Evolutionary conservation across 2,329 filamentous ascomycete genomes (phyloP).

Genomic region (Tolypocladium pustulatum): DNA sequence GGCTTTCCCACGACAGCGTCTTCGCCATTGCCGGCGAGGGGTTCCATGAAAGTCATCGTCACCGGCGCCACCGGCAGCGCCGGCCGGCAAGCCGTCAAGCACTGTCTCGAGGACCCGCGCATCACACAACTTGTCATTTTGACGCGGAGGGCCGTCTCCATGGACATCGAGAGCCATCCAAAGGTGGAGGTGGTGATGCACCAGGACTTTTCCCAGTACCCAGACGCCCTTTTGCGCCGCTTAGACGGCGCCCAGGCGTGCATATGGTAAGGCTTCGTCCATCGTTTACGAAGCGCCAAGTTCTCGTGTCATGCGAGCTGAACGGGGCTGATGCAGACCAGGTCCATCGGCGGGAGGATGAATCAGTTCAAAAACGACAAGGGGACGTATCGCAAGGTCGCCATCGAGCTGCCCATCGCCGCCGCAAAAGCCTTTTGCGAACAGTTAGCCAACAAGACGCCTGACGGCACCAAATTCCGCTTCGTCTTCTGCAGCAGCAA

Average conservation of each 20-base stretch:
- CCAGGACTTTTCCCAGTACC: conserved; percentile 42
- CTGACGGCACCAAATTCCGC: conserved; percentile 23
- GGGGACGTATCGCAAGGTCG: conserved; percentile 34
- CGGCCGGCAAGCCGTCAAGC: conserved; percentile 39
- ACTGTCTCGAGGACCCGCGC: conserved; percentile 35
- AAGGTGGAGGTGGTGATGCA: conserved; percentile 40
- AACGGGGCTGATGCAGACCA: conserved; percentile 7
- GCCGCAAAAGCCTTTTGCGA: conserved; percentile 45
- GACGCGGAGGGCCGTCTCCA: conserved; percentile 33
- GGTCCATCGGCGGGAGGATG: conserved; percentile 31
- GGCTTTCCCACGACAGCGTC: background rate
- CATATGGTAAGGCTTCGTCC: conserved; percentile 44
- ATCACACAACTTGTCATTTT: conserved; percentile 43
- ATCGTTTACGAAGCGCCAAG: too few species aligned
- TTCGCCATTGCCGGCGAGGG: background rate
- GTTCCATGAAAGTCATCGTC: conserved; percentile 47
- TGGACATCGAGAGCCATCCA: conserved; percentile 29
- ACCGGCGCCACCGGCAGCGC: conserved; percentile 48
- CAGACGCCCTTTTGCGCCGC: conserved; percentile 21
- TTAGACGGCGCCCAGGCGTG: conserved; percentile 47
- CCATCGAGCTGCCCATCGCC: conserved; percentile 47
- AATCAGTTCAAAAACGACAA: conserved; percentile 38
- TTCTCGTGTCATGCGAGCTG: too few species aligned
- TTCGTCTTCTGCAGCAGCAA: conserved; percentile 32
- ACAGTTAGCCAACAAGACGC: conserved; percentile 17